Evolutionary conservation across 495 filamentous ascomycete species (phyloP).

Genomic region (Glonium stellatum): DNA sequence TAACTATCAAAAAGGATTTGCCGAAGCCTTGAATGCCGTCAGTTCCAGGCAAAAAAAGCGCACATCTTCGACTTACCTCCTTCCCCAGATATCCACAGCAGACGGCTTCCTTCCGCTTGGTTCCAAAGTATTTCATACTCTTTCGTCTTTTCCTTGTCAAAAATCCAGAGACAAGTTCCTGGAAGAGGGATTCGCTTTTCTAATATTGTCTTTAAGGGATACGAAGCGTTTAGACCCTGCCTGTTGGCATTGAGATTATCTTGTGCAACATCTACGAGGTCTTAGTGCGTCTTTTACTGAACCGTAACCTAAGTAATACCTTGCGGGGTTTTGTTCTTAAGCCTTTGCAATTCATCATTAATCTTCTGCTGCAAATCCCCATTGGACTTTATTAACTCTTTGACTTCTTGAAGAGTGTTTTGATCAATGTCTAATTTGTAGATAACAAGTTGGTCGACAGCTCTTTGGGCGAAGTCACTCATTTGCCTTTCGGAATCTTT

Average conservation of each 20-base stretch:
- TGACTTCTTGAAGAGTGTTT: not conserved
- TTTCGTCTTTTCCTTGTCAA: not conserved
- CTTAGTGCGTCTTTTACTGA: no score
- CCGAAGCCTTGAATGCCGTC: not conserved
- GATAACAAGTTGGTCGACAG: not conserved
- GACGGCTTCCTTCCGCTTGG: not conserved
- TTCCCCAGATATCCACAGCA: not conserved
- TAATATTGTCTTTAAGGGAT: no score
- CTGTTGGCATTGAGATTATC: not conserved
- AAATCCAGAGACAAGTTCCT: not conserved
- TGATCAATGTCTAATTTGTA: not conserved
- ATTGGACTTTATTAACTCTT: not conserved
- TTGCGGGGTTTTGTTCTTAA: no score
- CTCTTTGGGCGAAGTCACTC: constrained; percentile 5
- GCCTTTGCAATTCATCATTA: no score
- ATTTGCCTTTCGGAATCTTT: not conserved
- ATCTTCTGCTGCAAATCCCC: no score
- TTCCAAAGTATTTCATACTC: not conserved
- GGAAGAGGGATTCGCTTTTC: not conserved
- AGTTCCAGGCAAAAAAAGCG: not conserved
- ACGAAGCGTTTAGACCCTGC: not conserved
- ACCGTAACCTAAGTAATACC: no score
- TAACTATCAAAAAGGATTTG: not conserved
- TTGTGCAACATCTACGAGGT: no score
- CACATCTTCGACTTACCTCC: not conserved